Conservation (phyloP, 2,329 filamentous ascomycete genomes). For the Tolypocladium tundrense region DNA sequence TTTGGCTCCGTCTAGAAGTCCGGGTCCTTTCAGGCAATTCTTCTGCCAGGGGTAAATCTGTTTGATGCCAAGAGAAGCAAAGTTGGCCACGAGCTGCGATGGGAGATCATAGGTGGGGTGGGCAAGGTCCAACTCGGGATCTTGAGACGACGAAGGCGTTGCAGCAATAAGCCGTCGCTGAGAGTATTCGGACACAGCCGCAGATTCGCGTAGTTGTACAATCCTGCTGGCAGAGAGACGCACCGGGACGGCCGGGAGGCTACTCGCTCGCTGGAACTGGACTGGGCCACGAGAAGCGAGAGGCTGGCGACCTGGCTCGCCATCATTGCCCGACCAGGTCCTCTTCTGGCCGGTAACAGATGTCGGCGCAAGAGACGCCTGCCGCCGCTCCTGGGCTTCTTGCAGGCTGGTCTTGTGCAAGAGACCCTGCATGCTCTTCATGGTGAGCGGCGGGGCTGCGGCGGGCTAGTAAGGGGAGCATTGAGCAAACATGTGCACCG, state of each 20-base stretch:
- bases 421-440: slow-evolving; percentile 30
- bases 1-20: slow-evolving; percentile 52
- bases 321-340: slow-evolving; percentile 14
- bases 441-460: slow-evolving; percentile 9
- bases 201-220: slow-evolving; percentile 16
- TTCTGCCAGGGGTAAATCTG: slow-evolving; percentile 75
- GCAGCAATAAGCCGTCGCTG: slow-evolving; percentile 42
- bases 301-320: slow-evolving; percentile 3
- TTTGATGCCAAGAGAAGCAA: slow-evolving; percentile 55
- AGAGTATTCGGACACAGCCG: slow-evolving; percentile 39
- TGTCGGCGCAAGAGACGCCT: slow-evolving; percentile 24
- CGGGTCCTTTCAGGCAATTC: slow-evolving; percentile 58
- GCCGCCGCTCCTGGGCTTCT: slow-evolving; percentile 28
- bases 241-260: slow-evolving; percentile 17
- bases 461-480: background rate
- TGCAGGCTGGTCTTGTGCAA: slow-evolving; percentile 42
- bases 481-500: background rate
- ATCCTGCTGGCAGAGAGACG: slow-evolving; percentile 36
- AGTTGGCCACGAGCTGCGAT: slow-evolving; percentile 48
- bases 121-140: slow-evolving; percentile 49
- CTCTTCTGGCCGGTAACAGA: slow-evolving; percentile 41
- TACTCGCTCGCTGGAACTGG: slow-evolving; percentile 23
- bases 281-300: slow-evolving; percentile 6
- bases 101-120: slow-evolving; percentile 57
- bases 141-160: slow-evolving; percentile 40